Evolutionary conservation across 2,329 filamentous ascomycete species (phyloP).

Genomic region (Pseudopithomyces maydicus): DNA sequence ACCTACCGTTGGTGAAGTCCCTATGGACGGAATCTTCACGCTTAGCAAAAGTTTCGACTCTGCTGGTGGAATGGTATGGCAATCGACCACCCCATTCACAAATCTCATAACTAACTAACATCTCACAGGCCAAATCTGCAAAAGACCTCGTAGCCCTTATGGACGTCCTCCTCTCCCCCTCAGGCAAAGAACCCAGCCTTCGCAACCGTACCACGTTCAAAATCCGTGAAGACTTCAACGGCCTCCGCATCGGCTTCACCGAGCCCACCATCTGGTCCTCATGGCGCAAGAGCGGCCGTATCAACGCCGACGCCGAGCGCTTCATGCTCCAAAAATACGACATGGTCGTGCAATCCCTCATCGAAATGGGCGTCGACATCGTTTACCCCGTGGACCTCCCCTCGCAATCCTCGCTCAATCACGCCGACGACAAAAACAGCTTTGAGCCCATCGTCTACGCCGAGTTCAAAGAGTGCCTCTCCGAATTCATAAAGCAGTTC

Average conservation of each 20-base stretch:
- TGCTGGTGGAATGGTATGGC: conserved; percentile 39
- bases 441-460: conserved; percentile 45
- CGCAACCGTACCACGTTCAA: conserved; percentile 33
- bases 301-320: conserved; percentile 42
- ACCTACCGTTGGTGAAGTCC: conserved; percentile 40
- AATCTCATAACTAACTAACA: neutral
- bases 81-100: neutral
- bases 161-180: conserved; percentile 41
- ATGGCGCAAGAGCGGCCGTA: conserved; percentile 41
- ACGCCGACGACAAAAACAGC: conserved; percentile 35
- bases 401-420: conserved; percentile 34
- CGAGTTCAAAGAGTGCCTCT: conserved; percentile 40
- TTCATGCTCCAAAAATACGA: conserved; percentile 46
- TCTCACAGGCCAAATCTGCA: conserved; percentile 37
- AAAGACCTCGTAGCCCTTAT: conserved; percentile 42
- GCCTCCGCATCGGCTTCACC: conserved; percentile 41
- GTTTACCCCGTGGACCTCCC: conserved; percentile 42
- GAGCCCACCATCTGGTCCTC: conserved; percentile 43
- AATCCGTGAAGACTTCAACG: conserved; percentile 38
- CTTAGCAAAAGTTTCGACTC: conserved; percentile 42
- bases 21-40: conserved; percentile 43
- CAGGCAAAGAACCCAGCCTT: conserved; percentile 29
- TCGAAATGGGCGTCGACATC: conserved; percentile 43
- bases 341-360: conserved; percentile 39
- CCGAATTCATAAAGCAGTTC: conserved; percentile 42